Evolutionary conservation across 371 early-diverging fungal species (phyloP), one percentile per base, ranked within the genome.

Genomic region (Mucor saturninus): DNA sequence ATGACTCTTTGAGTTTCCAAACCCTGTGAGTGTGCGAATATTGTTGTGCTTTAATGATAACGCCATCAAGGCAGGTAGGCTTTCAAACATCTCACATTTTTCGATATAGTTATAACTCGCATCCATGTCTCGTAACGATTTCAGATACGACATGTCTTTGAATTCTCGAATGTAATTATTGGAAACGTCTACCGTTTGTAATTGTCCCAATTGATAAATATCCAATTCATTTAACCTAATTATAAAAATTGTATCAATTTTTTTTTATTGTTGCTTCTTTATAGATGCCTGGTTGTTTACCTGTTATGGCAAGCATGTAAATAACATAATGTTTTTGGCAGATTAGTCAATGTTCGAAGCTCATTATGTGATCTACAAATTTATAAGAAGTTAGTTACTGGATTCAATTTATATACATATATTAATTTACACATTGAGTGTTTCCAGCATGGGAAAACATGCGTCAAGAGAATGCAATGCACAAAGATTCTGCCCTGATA

Each of bases 131-230:
- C 83, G 74, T 49, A 84, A 56, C 3, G 52, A 59, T 29, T 46
- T 58, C 1, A 62, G 38, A 28, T 28, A 15, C 32, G 62, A 56
- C 56, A 65, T 56, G 62, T 81, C 76, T 49, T 79, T 74, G 28
- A 84, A 72, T 30, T 64, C 63, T 38, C 63, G 67, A 35, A 84
- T 73, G 15, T 61, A 64, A 56, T 86, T 86, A 56, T 81, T 65
- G 39, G 83, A 83, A 30, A 84, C 61, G 56, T 84, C 77, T 7
- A 86, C 55, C 9, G 76, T 73, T 32, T 82, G 78, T 21, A 86
- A 61, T 49, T 81, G 79, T 21, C 29, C 40, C 10, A 83, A 62
- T 38, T 74, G 59, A 15, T 68, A 55, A 26, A 86, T 72, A 35
- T 77, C 69, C 5, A 83, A 56, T 42, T 73, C 71, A 13, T 69